Conservation (phyloP, 345 rosid genomes). For the Euphorbia lathyris region DNA sequence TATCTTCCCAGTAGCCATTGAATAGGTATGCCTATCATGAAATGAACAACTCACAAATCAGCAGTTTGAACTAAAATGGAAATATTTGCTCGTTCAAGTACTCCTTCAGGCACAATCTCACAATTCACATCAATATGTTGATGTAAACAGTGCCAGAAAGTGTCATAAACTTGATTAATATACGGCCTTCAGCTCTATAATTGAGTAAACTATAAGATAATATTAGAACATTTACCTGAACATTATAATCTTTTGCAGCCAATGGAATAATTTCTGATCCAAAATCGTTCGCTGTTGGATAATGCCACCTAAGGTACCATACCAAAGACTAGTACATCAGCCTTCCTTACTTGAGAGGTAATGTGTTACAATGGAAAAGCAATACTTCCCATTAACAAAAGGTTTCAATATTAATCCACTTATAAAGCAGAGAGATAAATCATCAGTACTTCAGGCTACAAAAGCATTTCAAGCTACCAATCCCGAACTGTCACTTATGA, state of each 20-base stretch:
- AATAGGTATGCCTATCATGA: slow-evolving; percentile 58
- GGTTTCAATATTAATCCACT: too few species aligned
- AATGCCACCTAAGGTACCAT: slow-evolving; percentile 40
- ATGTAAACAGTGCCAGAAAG: background rate
- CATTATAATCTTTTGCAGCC: slow-evolving; percentile 56
- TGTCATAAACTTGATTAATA: background rate
- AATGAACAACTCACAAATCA: background rate
- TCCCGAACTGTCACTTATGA: too few species aligned
- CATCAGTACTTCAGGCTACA: background rate
- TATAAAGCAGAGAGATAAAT: background rate
- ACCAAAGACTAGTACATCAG: background rate
- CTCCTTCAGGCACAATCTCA: background rate
- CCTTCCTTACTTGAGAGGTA: background rate
- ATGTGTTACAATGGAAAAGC: background rate
- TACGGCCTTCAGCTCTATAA: slow-evolving; percentile 3
- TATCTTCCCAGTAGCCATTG: slow-evolving; percentile 82
- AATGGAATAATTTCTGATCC: slow-evolving; percentile 81
- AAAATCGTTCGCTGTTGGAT: slow-evolving; percentile 76
- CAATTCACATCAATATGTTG: background rate
- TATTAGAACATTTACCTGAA: slow-evolving; percentile 47
- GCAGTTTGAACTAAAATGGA: slow-evolving; percentile 2
- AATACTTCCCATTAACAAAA: background rate
- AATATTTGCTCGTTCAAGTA: background rate
- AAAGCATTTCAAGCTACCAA: background rate
- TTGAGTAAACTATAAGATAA: background rate